phyloP scores from a whole-genome alignment of 768 basidiomycete genomes.

The Crucibulum laeve region DNA sequence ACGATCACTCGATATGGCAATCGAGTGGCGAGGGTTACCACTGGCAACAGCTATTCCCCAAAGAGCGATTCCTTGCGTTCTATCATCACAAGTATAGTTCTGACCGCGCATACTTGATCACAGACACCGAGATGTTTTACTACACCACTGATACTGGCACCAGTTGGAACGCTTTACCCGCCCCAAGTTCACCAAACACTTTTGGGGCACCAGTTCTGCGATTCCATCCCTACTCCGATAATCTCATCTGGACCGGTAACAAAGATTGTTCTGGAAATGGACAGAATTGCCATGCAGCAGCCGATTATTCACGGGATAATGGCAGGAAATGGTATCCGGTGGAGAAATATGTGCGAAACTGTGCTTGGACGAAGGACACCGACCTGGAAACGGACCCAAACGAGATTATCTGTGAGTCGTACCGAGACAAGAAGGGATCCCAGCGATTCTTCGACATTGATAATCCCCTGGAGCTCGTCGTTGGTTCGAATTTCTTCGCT shows the following conservation, averaged over 20 bases:
- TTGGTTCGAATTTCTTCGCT: slow-evolving; percentile 68
- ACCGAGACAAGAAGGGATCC: slow-evolving; percentile 72
- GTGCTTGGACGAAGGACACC: slow-evolving; percentile 86
- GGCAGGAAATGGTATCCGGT: slow-evolving; percentile 73
- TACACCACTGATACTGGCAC: slow-evolving; percentile 83
- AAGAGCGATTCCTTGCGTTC: slow-evolving; percentile 72
- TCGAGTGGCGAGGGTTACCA: slow-evolving; percentile 93
- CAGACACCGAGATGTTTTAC: slow-evolving; percentile 54
- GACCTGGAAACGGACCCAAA: slow-evolving; percentile 76
- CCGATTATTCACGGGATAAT: slow-evolving; percentile 72
- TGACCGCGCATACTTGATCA: slow-evolving; percentile 91
- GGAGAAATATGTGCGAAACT: slow-evolving; percentile 86
- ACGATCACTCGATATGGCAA: slow-evolving; percentile 84
- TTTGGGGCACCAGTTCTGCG: slow-evolving; percentile 74
- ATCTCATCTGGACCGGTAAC: slow-evolving; percentile 86
- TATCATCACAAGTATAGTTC: slow-evolving; percentile 78
- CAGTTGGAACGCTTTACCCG: slow-evolving; percentile 53
- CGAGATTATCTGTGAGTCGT: slow-evolving; percentile 92
- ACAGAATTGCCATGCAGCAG: slow-evolving; percentile 64
- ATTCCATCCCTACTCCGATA: slow-evolving; percentile 86
- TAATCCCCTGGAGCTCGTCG: slow-evolving; percentile 76
- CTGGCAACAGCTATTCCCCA: slow-evolving; percentile 67
- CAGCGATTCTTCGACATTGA: slow-evolving; percentile 54
- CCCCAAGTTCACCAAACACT: slow-evolving; percentile 73
- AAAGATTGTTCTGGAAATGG: slow-evolving; percentile 48